Percentiles rank a stretch among this genome's conserved stretches.
phyloP scores from a whole-genome alignment of 208 protist species.

The Acanthamoeba castellanii region DNA sequence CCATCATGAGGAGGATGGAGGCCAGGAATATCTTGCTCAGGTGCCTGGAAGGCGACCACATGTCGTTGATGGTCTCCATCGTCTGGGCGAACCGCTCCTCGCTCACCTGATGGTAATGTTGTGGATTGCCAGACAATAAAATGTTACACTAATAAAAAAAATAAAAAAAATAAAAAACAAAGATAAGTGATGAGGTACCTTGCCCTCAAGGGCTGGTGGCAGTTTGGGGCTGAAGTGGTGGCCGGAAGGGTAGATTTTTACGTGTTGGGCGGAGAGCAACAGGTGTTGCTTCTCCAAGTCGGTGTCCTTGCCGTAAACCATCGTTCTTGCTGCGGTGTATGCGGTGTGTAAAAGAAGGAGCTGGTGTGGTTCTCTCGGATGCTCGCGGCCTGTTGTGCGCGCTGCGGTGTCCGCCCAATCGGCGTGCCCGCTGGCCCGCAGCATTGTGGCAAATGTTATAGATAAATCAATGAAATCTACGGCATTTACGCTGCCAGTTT shows the following conservation, averaged over 20 bases:
- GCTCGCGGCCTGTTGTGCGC: too few species aligned
- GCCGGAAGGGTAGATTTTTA: background rate
- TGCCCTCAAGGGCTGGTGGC: background rate
- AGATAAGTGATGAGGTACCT: background rate
- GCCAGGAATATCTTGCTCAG: background rate
- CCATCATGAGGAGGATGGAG: background rate
- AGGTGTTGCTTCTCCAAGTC: constrained; percentile 12
- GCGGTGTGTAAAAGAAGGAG: too few species aligned
- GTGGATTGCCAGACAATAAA: too few species aligned
- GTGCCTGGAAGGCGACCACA: background rate
- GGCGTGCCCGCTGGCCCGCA: too few species aligned
- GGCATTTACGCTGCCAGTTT: too few species aligned
- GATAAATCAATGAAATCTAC: too few species aligned
- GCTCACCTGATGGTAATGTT: too few species aligned
- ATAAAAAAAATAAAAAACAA: background rate
- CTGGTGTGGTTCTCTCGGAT: too few species aligned
- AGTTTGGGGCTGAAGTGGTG: background rate
- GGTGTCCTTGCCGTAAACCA: background rate
- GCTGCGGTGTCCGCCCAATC: too few species aligned
- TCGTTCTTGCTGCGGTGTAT: background rate
- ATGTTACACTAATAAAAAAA: too few species aligned
- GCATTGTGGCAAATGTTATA: too few species aligned
- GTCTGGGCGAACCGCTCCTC: background rate
- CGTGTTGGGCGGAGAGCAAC: background rate
- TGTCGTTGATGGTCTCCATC: background rate